Percentiles rank a stretch among this genome's conserved stretches.
These are phyloP conservation scores for Lobulomyces angularis DNA, from an alignment of 192 early-diverging fungal genomes.

Conservation along the genomic window DNA sequence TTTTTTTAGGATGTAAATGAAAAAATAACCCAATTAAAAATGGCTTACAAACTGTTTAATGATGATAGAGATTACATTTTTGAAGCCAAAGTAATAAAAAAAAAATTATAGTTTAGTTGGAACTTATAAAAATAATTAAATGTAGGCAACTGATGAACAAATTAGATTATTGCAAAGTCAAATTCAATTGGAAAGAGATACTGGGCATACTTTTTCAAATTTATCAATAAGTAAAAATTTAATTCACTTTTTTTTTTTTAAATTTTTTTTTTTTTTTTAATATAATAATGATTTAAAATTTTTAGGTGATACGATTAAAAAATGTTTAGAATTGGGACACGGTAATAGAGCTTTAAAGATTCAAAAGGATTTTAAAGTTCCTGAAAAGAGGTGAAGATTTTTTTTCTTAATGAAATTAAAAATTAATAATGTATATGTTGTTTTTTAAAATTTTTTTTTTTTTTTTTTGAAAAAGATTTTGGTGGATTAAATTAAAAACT, in stretches of 20 bases:
- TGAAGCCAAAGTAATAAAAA: conserved; percentile 52
- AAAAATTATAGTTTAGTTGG: not conserved
- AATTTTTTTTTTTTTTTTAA: too few species aligned
- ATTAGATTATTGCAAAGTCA: conserved; percentile 67
- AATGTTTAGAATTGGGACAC: conserved; percentile 61
- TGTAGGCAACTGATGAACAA: conserved; percentile 63
- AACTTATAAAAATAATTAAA: conserved; percentile 13
- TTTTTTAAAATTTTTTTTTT: conserved; percentile 9
- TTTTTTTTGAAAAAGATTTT: conserved; percentile 38
- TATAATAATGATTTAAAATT: too few species aligned
- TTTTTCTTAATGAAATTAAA: not conserved
- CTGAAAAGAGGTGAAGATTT: conserved; percentile 51
- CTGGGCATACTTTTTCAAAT: conserved; percentile 49
- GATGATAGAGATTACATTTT: conserved; percentile 57
- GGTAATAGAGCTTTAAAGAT: conserved; percentile 62
- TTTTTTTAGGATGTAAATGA: conserved; percentile 34
- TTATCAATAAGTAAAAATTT: conserved; percentile 66
- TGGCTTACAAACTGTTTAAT: conserved; percentile 55
- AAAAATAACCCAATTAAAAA: conserved; percentile 58
- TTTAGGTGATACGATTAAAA: conserved; percentile 79
- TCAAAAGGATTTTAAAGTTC: conserved; percentile 70
- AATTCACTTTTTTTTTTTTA: too few species aligned
- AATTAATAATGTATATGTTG: conserved; percentile 2
- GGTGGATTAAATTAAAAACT: conserved; percentile 79
- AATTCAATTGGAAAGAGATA: conserved; percentile 59